phyloP scores from a whole-genome alignment of 176 grass and related monocot genomes.

The Oryza punctata region DNA sequence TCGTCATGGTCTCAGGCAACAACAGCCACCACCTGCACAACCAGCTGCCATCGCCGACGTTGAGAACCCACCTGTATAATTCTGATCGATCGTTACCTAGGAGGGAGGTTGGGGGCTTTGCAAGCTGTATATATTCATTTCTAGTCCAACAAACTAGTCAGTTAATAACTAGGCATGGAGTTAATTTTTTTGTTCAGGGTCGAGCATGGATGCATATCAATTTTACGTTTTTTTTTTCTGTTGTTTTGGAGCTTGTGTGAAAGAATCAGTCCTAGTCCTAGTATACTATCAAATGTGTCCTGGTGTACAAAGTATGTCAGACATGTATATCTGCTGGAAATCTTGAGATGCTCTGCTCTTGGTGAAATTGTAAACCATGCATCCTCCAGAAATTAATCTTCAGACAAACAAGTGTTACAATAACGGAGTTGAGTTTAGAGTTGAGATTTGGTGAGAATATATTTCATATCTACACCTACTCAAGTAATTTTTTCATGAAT shows the following conservation, averaged over 20 bases:
- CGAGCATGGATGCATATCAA: neutral
- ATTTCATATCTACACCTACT: too few relatives aligned
- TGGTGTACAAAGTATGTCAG: conserved; percentile 54
- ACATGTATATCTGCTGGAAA: conserved; percentile 20
- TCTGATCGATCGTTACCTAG: neutral
- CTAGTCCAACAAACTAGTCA: neutral
- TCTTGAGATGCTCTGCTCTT: neutral
- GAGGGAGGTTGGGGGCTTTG: neutral
- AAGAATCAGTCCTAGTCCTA: neutral
- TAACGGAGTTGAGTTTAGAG: too few relatives aligned
- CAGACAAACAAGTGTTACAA: neutral
- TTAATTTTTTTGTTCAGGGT: neutral
- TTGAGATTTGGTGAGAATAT: too few relatives aligned
- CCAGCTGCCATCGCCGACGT: neutral
- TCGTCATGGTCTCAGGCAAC: neutral
- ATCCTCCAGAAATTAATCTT: neutral
- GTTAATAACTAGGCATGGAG: neutral
- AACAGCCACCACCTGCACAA: neutral
- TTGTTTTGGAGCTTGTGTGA: neutral
- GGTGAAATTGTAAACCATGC: neutral
- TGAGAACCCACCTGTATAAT: conserved; percentile 20
- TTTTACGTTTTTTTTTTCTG: neutral
- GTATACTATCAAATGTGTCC: neutral
- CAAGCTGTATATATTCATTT: conserved; percentile 17
- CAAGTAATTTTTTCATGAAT: too few relatives aligned